phyloP scores from a whole-genome alignment of 139 green algal genomes.

The Volvox reticuliferus region DNA sequence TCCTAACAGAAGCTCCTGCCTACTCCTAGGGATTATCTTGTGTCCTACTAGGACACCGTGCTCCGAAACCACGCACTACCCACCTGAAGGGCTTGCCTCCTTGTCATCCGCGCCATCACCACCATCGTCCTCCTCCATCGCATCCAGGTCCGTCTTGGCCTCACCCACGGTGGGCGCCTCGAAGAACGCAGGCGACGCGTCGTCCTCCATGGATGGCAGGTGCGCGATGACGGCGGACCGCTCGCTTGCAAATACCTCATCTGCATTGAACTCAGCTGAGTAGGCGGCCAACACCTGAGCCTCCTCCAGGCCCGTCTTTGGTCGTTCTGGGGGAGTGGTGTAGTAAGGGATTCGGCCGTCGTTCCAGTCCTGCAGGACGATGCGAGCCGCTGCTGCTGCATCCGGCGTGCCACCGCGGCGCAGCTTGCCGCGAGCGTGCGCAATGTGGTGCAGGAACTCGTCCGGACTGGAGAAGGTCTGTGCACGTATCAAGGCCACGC shows the following conservation, averaged over 20 bases:
- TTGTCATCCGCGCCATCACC: conserved; percentile 45
- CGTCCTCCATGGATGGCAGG: conserved; percentile 73
- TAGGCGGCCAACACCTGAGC: conserved; percentile 77
- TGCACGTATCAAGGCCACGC: too few relatives aligned
- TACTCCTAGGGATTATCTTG: too few relatives aligned
- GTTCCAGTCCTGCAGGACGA: conserved; percentile 97
- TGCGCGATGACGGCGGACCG: conserved; percentile 79
- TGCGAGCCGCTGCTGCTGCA: conserved; percentile 72
- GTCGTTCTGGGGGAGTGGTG: conserved; percentile 82
- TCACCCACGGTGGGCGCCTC: conserved; percentile 54
- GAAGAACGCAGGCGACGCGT: conserved; percentile 61
- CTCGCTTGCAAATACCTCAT: conserved; percentile 77
- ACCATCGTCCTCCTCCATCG: conserved; percentile 54
- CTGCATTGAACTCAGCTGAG: conserved; percentile 72
- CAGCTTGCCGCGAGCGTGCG: conserved; percentile 87
- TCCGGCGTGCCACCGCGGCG: conserved; percentile 82
- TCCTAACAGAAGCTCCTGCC: too few relatives aligned
- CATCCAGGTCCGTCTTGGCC: conserved; percentile 26
- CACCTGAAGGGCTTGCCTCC: conserved; percentile 35
- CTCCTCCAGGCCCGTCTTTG: conserved; percentile 42
- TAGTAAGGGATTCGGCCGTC: conserved; percentile 93
- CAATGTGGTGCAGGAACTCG: conserved; percentile 84
- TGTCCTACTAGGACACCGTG: too few relatives aligned
- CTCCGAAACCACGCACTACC: not conserved
- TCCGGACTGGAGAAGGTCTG: conserved; percentile 37